These are phyloP conservation scores for Wickerhamomyces pijperi DNA, from an alignment of 805 yeast species.

Conservation along the genomic window DNA sequence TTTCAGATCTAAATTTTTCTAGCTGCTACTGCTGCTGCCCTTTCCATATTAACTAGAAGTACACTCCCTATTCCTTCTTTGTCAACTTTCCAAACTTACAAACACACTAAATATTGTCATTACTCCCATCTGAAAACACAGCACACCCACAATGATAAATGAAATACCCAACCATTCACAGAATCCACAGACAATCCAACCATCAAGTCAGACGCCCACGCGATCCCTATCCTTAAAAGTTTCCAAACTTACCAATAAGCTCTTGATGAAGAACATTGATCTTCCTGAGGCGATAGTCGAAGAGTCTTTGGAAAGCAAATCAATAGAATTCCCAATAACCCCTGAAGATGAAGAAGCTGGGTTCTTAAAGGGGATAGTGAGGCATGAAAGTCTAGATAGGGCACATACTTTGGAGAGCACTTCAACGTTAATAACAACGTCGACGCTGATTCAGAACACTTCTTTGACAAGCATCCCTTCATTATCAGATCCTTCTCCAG, in stretches of 20 bases:
- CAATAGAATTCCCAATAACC: not conserved
- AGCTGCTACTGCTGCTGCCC: too few species aligned
- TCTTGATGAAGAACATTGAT: not conserved
- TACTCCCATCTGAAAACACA: too few species aligned
- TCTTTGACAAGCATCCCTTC: not conserved
- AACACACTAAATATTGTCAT: too few species aligned
- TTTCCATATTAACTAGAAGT: too few species aligned
- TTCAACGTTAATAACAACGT: not conserved
- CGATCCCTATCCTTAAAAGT: not conserved
- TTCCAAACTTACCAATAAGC: not conserved
- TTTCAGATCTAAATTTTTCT: too few species aligned
- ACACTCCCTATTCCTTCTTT: too few species aligned
- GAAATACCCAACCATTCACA: not conserved
- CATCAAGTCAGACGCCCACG: not conserved
- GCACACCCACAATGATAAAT: not conserved
- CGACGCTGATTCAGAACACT: not conserved
- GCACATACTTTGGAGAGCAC: not conserved
- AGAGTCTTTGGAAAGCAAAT: not conserved
- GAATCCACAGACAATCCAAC: not conserved
- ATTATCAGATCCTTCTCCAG: not conserved
- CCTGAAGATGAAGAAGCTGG: not conserved
- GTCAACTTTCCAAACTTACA: too few species aligned
- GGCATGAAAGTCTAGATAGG: not conserved
- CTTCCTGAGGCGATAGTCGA: not conserved
- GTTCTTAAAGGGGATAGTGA: not conserved